Base-by-base conservation (phyloP, 1,139 yeast genomes). In the Meyerozyma smithsonii region DNA sequence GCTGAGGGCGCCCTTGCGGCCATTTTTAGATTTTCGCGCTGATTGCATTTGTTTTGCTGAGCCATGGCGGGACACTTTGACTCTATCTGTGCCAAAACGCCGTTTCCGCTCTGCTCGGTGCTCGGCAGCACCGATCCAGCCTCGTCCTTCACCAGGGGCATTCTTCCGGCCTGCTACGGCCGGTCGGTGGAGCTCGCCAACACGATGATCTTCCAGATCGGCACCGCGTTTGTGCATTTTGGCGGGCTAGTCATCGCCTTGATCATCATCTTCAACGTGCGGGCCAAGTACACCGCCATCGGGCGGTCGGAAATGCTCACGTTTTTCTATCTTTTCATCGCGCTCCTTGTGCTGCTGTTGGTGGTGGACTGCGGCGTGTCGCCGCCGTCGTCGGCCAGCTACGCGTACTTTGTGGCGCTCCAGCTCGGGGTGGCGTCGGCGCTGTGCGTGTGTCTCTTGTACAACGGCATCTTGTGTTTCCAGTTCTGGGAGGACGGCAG, bases 401-500 rank as follows among this genome's bases (percentile, higher is more conserved):
- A 80, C 57, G 84, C 89, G 0, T 89, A 85, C 59, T 84, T 89
- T 59, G 97, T 87, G 8, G 78, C 94, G 11, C 71, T 81, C 2
- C 97, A 90, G 59, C 58, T 84, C 12, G 96, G 94, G 0, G 51
- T 85, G 15, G 74, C 84, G 0, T 79, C 89, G 16, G 82, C 88
- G 0, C 72, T 81, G 26, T 84, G 94, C 54, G 71, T 82, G 66
- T 64, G 84, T 36, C 62, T 90, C 42, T 64, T 86, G 55, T 69
- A 79, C 43, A 83, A 84, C 49, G 97, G 97, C 5, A 56, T 92
- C 7, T 61, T 89, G 20, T 89, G 92, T 32, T 88, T 87, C 61
- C 94, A 89, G 58, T 65, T 88, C 39, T 90, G 96, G 94, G 97
- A 89, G 62, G 97, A 92, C 59, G 97, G 97, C 7, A 82, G 95